Evolutionary conservation across 2,329 filamentous ascomycete species (phyloP).

Genomic region (Trichoderma arundinaceum): DNA sequence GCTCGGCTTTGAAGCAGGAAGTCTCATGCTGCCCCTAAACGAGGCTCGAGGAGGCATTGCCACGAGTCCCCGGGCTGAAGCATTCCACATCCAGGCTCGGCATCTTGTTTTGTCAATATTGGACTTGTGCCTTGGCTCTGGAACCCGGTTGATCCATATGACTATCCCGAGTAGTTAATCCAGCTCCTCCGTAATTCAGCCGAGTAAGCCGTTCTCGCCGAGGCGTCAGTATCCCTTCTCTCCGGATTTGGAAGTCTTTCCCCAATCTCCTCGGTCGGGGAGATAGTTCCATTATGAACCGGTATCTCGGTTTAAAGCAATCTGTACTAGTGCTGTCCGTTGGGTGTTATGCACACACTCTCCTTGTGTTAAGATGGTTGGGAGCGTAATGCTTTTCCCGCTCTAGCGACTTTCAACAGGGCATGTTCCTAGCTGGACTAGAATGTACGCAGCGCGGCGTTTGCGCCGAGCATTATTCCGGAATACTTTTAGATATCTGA

Average conservation of each 20-base stretch:
- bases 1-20: not conserved
- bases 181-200: slow-evolving; percentile 31
- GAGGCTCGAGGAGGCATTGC: not conserved
- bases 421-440: slow-evolving; percentile 8
- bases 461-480: slow-evolving; percentile 25
- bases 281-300: slow-evolving; percentile 5
- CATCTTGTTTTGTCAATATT: slow-evolving; percentile 1
- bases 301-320: slow-evolving; percentile 23
- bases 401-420: not conserved
- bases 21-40: not conserved
- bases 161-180: not conserved
- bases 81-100: not conserved
- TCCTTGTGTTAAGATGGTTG: not conserved
- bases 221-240: slow-evolving; percentile 6
- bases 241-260: slow-evolving; percentile 13
- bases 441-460: slow-evolving; percentile 15
- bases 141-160: slow-evolving; percentile 5
- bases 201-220: slow-evolving; percentile 19
- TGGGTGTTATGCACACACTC: slow-evolving; percentile 1
- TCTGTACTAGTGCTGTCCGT: not conserved
- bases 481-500: not conserved
- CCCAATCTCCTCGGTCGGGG: not conserved
- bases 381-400: not conserved
- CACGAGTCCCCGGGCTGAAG: slow-evolving; percentile 11
- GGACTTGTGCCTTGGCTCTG: not conserved